These are phyloP conservation scores for Globisporangium ultimum DNA, from an alignment of 352 stramenopile species.

Conservation along the genomic window DNA sequence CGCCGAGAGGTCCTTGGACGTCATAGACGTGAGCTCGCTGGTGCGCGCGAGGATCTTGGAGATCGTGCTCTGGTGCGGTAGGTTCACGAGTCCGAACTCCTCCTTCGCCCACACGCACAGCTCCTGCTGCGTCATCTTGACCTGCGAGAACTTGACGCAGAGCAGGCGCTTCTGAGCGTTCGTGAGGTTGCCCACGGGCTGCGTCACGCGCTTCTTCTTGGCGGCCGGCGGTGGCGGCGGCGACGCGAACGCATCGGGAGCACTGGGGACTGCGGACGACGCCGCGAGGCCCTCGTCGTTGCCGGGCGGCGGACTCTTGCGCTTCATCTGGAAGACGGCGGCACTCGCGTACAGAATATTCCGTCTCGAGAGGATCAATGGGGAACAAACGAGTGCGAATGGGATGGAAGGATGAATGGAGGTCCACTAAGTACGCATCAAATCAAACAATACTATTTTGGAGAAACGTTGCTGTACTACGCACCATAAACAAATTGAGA, in stretches of 20 bases:
- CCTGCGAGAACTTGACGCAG: constrained; percentile 51
- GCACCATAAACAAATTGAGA: too few species aligned
- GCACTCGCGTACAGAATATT: constrained; percentile 11
- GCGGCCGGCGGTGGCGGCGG: constrained; percentile 5
- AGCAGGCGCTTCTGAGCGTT: constrained; percentile 59
- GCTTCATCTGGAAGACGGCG: too few species aligned
- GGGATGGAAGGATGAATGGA: too few species aligned
- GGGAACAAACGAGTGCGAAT: too few species aligned
- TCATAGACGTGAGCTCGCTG: constrained; percentile 46
- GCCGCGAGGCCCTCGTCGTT: background rate
- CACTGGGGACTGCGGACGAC: background rate
- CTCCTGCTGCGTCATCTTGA: constrained; percentile 65
- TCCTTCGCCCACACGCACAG: constrained; percentile 55
- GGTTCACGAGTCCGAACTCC: constrained; percentile 52
- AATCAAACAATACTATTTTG: too few species aligned
- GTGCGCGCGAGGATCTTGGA: constrained; percentile 55
- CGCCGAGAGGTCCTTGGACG: constrained; percentile 33
- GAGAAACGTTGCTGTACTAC: too few species aligned
- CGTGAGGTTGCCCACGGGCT: constrained; percentile 58
- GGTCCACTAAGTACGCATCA: too few species aligned
- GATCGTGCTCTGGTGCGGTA: constrained; percentile 62
- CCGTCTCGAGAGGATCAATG: too few species aligned
- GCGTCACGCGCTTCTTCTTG: constrained; percentile 40
- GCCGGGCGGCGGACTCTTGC: constrained; percentile 1
- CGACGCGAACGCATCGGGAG: constrained; percentile 1